A percentile compares a stretch with the other conserved stretches of the same genome.
Conservation (phyloP, 768 basidiomycete genomes). For the Rhizopogon vinicolor region DNA sequence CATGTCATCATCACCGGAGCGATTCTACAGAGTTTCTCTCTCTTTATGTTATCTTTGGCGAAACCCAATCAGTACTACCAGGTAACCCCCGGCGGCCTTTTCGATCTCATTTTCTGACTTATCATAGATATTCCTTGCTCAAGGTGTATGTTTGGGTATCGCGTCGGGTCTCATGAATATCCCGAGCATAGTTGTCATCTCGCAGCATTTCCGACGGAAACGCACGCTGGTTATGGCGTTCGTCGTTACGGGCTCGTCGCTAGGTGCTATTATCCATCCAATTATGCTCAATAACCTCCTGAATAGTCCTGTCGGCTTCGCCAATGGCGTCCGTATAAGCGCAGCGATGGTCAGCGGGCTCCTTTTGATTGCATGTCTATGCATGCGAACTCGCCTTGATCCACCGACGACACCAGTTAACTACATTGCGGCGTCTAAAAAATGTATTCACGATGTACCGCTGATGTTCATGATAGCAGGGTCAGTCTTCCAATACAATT, state of each 20-base stretch:
- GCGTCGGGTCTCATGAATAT: conserved; percentile 47
- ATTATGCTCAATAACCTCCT: conserved; percentile 48
- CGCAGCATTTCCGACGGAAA: conserved; percentile 42
- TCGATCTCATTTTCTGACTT: background rate
- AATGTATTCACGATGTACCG: background rate
- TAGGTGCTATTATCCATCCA: conserved; percentile 52
- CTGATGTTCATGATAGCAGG: background rate
- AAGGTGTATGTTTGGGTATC: conserved; percentile 39
- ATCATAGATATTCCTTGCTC: conserved; percentile 40
- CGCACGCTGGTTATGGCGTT: conserved; percentile 45
- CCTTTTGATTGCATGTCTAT: conserved; percentile 26
- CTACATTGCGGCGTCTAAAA: background rate
- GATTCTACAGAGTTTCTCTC: conserved; percentile 10
- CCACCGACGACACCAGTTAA: conserved; percentile 17
- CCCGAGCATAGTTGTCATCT: conserved; percentile 38
- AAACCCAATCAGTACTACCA: conserved; percentile 21
- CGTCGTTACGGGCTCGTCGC: conserved; percentile 41
- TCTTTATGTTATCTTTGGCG: conserved; percentile 24
- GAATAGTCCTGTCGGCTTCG: conserved; percentile 37
- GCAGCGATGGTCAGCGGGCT: conserved; percentile 28
- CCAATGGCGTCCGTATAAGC: conserved; percentile 27
- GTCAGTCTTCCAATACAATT: background rate
- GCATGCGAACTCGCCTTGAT: conserved; percentile 28
- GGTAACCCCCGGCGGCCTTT: conserved; percentile 12
- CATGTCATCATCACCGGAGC: conserved; percentile 9